Conservation (phyloP, 495 filamentous ascomycete genomes). For the Tuber umbilicatum region DNA sequence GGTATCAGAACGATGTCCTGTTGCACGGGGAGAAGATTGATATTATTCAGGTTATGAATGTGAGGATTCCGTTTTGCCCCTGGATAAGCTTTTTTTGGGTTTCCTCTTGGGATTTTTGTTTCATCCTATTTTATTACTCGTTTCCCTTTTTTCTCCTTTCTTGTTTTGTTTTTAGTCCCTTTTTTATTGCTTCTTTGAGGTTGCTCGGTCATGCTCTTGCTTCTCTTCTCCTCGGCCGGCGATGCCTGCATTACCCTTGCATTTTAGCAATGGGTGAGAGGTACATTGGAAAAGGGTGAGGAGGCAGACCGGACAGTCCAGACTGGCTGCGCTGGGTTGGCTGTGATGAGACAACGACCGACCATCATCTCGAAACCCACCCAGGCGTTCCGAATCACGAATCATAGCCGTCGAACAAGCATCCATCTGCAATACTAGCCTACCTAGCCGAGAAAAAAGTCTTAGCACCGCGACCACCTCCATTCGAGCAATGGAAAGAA, state of each 20-base stretch:
- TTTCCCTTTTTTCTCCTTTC: background rate
- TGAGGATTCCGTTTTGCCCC: slow-evolving; percentile 27
- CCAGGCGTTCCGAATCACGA: background rate
- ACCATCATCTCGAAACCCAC: background rate
- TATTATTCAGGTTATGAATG: slow-evolving; percentile 48
- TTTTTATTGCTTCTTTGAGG: background rate
- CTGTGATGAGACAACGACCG: background rate
- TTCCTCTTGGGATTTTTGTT: background rate
- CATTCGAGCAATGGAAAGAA: background rate
- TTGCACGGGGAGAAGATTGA: slow-evolving; percentile 44
- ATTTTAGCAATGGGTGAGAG: background rate
- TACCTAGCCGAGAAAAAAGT: background rate
- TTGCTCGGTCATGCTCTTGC: background rate
- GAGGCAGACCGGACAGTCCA: background rate
- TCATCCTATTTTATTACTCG: background rate
- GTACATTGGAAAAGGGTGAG: background rate
- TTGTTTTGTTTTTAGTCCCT: background rate
- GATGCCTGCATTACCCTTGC: background rate
- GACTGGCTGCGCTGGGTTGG: background rate
- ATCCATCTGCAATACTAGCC: background rate
- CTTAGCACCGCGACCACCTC: background rate
- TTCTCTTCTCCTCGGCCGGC: background rate
- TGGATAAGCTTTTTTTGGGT: background rate
- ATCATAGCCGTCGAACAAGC: background rate
- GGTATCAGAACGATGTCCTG: slow-evolving; percentile 49